Evolutionary conservation across 371 early-diverging fungal species (phyloP), one percentile per base, ranked within the genome.

Genomic region (Gilbertella persicaria): DNA sequence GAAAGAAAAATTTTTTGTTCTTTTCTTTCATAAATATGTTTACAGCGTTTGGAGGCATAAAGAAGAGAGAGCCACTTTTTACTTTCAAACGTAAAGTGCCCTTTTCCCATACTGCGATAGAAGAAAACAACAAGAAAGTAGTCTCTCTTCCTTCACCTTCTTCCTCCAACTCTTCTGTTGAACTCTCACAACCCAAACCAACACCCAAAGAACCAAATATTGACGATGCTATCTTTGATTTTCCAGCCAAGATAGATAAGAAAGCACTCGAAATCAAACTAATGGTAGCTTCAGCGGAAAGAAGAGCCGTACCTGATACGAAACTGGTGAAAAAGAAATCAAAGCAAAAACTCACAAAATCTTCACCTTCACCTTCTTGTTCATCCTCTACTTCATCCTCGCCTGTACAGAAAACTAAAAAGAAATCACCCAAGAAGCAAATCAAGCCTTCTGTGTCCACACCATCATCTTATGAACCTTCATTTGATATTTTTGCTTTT

Each of bases 401-500:
- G 33, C 33, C 33, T 33, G 8, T 13, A 33, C 33, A 8, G 2
- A 33, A 3, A 8, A 33, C 10, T 33, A 8, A 33, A 9, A 33
- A 33, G 10, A 33, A 33, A 33, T 10, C 33, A 33, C 4, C 33
- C 26, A 46, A 46, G 14, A 14, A n/a, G 21, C 17, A 46, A 46
- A 5, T 14, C 2, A 19, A 42, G 24, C 23, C 13, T 13, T 42
- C 10, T 60, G 12, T 58, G 58, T 43, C 69, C 58, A 60, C 66
- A 38, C 17, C 17, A 38, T 10, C 5, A 17, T 3, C 17, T 14
- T 24, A 45, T 5, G 19, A 26, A 17, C 16, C 21, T 16, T 12
- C 21, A 37, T 58, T 52, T 56, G 56, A 56, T 49, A 49, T 49
- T 16, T 56, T 56, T 44, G 56, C 42, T 19, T 56, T 56, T 16